Base-by-base conservation (phyloP, 1,139 yeast genomes). In the Diutina sp. region DNA sequence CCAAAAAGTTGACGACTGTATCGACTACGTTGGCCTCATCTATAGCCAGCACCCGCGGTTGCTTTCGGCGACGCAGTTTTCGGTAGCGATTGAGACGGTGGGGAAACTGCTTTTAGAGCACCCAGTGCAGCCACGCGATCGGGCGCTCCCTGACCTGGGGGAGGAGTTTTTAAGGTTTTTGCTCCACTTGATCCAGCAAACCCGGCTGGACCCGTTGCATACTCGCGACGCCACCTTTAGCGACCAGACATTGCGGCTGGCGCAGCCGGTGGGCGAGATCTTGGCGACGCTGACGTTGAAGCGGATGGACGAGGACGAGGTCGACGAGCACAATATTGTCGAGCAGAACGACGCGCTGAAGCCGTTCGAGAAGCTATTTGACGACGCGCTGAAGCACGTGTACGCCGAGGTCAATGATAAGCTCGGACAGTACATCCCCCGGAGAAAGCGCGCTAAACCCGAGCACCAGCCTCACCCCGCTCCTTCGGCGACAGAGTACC, bases 81-180 rank as follows among this genome's bases (percentile, higher is more conserved):
- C 76, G 52, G 73, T 84, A 25, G 89, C 89, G 0, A 68, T 83
- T 28, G 83, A 79, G 60, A 77, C 85, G 0, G 67, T 85, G 47
- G 82, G 87, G 0, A 75, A 76, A 56, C 75, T 79, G 21, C 70
- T 80, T 3, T 69, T 82, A 35, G 77, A 82, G 0, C 73, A 74
- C 8, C 75, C 80, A 2, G 16, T 7, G 0, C 66, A 73, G 4
- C 64, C 66, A 1, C 67, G 66, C 56, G 62, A 66, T 28, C 57
- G 62, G 12, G 56, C 29, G 7, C 6, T 64, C 65, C 48, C 60
- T 67, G 46, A 63, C 62, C 46, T 65, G 72, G 70, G 66, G 0
- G 75, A 78, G 30, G 73, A 71, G 45, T 71, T 78, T 54, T 66
- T 83, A 18, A 71, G 74, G 12, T 69, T 70, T 48, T 64, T 84